These are phyloP conservation scores for Stagonosporopsis vannaccii DNA, from an alignment of 2,329 filamentous ascomycete species.

Conservation along the genomic window DNA sequence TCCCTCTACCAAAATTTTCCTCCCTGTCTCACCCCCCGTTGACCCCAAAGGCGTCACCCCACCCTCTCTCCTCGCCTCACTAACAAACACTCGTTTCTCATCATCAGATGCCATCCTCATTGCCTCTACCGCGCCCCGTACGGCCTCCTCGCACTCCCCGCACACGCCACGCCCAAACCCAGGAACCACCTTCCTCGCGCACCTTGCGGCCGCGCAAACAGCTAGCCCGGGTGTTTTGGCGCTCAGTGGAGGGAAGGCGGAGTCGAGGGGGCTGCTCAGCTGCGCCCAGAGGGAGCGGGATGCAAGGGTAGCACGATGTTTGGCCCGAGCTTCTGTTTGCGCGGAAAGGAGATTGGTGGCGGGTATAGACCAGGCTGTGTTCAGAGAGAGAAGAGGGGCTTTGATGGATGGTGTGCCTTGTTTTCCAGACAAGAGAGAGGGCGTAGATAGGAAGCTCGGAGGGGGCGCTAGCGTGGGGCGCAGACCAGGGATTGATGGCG, in stretches of 20 bases:
- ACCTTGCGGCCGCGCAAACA: neutral
- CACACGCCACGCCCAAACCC: conserved; percentile 1
- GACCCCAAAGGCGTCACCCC: neutral
- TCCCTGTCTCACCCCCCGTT: neutral
- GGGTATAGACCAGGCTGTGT: neutral
- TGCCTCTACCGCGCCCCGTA: neutral
- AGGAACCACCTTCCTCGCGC: neutral
- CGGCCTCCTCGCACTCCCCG: neutral
- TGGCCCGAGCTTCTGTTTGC: neutral
- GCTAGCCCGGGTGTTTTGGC: conserved; percentile 5
- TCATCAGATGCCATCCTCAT: too few relatives aligned
- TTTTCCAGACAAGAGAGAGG: neutral
- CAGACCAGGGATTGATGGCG: neutral
- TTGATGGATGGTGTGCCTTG: neutral
- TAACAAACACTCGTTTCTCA: too few relatives aligned
- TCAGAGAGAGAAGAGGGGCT: neutral
- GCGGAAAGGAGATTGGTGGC: too few relatives aligned
- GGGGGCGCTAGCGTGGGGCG: neutral
- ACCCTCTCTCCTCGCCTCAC: too few relatives aligned
- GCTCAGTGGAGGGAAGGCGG: neutral
- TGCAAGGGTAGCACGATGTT: neutral
- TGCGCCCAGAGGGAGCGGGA: neutral
- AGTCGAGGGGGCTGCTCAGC: conserved; percentile 3
- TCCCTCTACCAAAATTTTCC: too few relatives aligned
- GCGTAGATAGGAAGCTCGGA: neutral